These are phyloP conservation scores for Rhipidocladum racemiflorum DNA, from an alignment of 176 grass and related monocot species.

Conservation along the genomic window DNA sequence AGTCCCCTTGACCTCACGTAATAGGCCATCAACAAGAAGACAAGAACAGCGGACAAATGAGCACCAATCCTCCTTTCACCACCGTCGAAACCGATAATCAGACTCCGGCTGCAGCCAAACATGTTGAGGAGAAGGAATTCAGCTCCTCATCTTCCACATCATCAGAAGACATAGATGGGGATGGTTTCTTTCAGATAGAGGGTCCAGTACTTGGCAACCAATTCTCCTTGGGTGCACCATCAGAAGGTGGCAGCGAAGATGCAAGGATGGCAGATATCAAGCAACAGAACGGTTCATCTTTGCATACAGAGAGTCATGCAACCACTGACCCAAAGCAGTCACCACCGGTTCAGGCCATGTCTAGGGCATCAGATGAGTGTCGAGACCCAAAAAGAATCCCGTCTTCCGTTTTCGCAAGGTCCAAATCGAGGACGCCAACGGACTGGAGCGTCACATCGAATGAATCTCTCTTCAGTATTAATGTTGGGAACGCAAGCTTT, in stretches of 20 bases:
- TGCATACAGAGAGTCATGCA: not conserved
- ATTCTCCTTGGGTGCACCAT: not conserved
- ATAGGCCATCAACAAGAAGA: constrained; percentile 28
- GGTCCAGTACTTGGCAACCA: constrained; percentile 21
- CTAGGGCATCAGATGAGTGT: constrained; percentile 25
- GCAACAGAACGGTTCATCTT: not conserved
- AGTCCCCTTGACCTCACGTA: not conserved
- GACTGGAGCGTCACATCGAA: constrained; percentile 83
- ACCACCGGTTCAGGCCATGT: constrained; percentile 37
- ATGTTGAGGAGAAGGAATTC: not conserved
- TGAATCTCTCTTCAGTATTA: constrained; percentile 84
- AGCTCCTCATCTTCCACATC: constrained; percentile 30
- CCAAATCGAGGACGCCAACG: constrained; percentile 32
- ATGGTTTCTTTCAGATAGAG: constrained; percentile 56
- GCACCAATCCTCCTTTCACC: not conserved
- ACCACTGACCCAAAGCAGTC: constrained; percentile 25
- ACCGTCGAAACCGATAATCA: not conserved
- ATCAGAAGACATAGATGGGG: constrained; percentile 37
- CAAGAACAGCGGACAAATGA: constrained; percentile 10
- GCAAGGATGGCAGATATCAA: not conserved
- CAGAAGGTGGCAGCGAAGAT: not conserved
- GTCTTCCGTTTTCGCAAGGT: constrained; percentile 42
- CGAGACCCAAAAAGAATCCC: constrained; percentile 69
- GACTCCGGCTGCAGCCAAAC: not conserved
- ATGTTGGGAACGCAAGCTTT: constrained; percentile 57